Base-by-base conservation (phyloP, 345 rosid species). In the Barbarea vulgaris region DNA sequence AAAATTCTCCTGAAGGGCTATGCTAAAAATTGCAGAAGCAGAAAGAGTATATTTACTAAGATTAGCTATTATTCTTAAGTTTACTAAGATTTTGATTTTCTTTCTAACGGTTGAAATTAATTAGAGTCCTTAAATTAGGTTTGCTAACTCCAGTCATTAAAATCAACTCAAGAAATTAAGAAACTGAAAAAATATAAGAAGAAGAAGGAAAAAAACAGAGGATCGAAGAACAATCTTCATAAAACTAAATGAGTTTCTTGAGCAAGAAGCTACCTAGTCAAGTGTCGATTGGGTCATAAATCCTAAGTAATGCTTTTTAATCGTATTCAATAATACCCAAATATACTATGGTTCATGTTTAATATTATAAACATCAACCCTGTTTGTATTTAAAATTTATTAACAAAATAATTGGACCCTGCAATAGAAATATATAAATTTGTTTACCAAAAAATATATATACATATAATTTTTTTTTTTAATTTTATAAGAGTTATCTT, bases 1-100 rank as follows among this genome's bases (percentile, higher is more conserved):
- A 12, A 12, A 60, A 3, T 66, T 76, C 58, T 69, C 70, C 48
- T 52, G 3, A 76, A 9, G 50, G 50, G 48, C 68, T 60, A 19
- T 60, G 51, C 80, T 70, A 77, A 70, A 76, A 63, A 34, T 75
- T 63, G 53, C 11, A 69, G 39, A 68, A 59, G 55, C 46, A 60
- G n/a, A 37, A 5, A 19, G 9, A 53, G 47, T 65, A 47, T 24
- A 37, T 48, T 58, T 31, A 31, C 34, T 31, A 46, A 51, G 52
- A 37, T 51, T 74, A 54, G 31, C 13, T 66, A 27, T 66, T 74
- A 66, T 67, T 67, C 41, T 75, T 75, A 37, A 67, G 22, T 67
- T 51, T 60, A n/a, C 36, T 18, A 27, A 19, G 21, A 7, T 4
- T 28, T 56, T 73, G 21, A 7, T 4, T 28, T 56, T 73, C 7